A percentile compares a stretch with the other conserved stretches of the same genome.
phyloP scores from a whole-genome alignment of 768 basidiomycete species.

The Pisolithus tinctorius region DNA sequence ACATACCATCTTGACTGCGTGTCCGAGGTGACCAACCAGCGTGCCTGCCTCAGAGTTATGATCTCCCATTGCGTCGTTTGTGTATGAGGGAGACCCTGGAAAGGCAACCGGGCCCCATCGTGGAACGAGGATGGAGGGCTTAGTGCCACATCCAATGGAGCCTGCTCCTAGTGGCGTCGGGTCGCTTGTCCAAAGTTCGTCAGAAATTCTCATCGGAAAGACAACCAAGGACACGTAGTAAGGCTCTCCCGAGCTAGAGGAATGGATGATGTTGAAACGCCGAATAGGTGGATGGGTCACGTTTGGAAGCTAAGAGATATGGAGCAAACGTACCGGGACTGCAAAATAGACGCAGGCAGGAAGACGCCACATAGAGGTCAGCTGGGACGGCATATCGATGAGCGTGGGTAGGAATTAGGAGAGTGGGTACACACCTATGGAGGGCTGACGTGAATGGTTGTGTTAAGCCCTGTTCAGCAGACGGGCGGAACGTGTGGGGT shows the following conservation, averaged over 20 bases:
- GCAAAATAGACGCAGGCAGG: background rate
- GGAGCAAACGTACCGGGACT: background rate
- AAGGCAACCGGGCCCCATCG: background rate
- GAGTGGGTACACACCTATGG: background rate
- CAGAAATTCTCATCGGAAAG: too few species aligned
- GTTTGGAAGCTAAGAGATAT: background rate
- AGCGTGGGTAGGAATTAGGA: background rate
- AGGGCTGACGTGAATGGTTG: background rate
- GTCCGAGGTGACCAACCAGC: background rate
- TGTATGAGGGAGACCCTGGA: background rate
- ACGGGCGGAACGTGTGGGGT: background rate
- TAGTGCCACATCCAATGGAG: too few species aligned
- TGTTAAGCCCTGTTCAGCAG: background rate
- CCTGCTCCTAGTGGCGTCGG: too few species aligned
- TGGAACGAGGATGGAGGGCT: background rate
- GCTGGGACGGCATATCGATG: background rate
- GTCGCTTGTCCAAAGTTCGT: too few species aligned
- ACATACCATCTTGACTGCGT: conserved; percentile 1
- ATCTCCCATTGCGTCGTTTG: background rate
- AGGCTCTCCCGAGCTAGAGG: background rate
- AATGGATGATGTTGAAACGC: background rate
- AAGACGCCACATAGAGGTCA: background rate
- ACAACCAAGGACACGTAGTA: too few species aligned
- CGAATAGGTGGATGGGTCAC: background rate
- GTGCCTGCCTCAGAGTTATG: background rate